phyloP scores from a whole-genome alignment of 768 basidiomycete genomes.

The Amanita inopinata region DNA sequence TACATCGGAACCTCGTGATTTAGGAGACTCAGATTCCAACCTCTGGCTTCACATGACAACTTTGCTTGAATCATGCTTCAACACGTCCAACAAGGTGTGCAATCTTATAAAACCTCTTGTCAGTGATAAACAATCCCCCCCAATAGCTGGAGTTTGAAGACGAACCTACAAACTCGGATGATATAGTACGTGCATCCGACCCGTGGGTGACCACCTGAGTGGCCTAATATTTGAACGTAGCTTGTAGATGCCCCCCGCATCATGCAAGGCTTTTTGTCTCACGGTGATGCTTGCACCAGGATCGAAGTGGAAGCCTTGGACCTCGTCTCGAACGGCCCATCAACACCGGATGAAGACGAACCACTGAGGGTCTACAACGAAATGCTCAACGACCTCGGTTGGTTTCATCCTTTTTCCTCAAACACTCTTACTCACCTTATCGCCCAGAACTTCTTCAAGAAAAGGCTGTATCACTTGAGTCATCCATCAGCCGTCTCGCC shows the following conservation, averaged over 20 bases:
- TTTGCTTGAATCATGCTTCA: conserved; percentile 41
- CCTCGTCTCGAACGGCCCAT: conserved; percentile 23
- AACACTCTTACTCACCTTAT: not conserved
- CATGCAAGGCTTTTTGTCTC: conserved; percentile 38
- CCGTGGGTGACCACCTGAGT: conserved; percentile 9
- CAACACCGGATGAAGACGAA: conserved; percentile 25
- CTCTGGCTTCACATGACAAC: conserved; percentile 56
- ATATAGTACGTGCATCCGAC: conserved; percentile 11
- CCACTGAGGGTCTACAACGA: conserved; percentile 32
- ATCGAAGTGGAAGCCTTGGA: conserved; percentile 34
- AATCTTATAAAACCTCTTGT: no score
- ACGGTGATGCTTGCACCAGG: conserved; percentile 33
- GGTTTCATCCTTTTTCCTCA: conserved; percentile 7
- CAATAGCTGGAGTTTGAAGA: no score
- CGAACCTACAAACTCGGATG: conserved; percentile 21
- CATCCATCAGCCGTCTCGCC: conserved; percentile 18
- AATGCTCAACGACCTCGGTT: conserved; percentile 34
- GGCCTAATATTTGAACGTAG: conserved; percentile 15
- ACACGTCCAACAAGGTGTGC: conserved; percentile 17
- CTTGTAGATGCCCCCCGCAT: conserved; percentile 35
- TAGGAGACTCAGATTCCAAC: conserved; percentile 39
- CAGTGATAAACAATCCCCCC: no score
- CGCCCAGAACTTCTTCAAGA: conserved; percentile 16
- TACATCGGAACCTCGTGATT: conserved; percentile 25
- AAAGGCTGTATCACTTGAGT: conserved; percentile 17